Conservation (phyloP, 2,329 filamentous ascomycete genomes). For the Penicillium glabrum region DNA sequence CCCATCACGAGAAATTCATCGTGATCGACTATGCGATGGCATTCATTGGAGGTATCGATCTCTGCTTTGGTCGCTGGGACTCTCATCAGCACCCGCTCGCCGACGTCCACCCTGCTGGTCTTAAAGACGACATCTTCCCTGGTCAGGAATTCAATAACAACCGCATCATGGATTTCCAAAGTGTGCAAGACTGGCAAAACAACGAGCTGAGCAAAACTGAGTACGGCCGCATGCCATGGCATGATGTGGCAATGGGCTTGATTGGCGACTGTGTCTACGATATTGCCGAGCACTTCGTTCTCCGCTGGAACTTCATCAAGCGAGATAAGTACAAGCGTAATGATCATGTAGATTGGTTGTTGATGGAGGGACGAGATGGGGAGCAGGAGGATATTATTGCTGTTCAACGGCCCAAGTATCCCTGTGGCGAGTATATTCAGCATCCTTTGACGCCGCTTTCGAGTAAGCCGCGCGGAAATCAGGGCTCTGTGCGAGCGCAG, state of each 20-base stretch:
- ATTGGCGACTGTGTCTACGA: conserved; percentile 88
- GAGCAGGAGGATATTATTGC: conserved; percentile 82
- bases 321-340: conserved; percentile 97
- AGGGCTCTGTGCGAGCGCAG: conserved; percentile 78
- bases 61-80: conserved; percentile 97
- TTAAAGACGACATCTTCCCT: conserved; percentile 82
- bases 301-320: conserved; percentile 96
- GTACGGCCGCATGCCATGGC: conserved; percentile 96
- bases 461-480: conserved; percentile 61
- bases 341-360: conserved; percentile 78
- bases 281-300: conserved; percentile 90
- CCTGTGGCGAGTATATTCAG: conserved; percentile 80
- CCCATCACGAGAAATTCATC: conserved; percentile 97
- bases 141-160: conserved; percentile 99
- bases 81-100: conserved; percentile 78
- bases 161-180: conserved; percentile 91
- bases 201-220: conserved; percentile 92
- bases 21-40: conserved; percentile 88
- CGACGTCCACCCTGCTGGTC: conserved; percentile 81
- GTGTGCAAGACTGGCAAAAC: conserved; percentile 85
- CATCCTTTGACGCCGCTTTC: conserved; percentile 73
- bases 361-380: conserved; percentile 71
- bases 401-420: conserved; percentile 85
- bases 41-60: conserved; percentile 90
- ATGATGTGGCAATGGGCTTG: conserved; percentile 91